Evolutionary conservation across 768 basidiomycete genomes (phyloP), one percentile per base, ranked within the genome.

Genomic region (Mycena latifolia): DNA sequence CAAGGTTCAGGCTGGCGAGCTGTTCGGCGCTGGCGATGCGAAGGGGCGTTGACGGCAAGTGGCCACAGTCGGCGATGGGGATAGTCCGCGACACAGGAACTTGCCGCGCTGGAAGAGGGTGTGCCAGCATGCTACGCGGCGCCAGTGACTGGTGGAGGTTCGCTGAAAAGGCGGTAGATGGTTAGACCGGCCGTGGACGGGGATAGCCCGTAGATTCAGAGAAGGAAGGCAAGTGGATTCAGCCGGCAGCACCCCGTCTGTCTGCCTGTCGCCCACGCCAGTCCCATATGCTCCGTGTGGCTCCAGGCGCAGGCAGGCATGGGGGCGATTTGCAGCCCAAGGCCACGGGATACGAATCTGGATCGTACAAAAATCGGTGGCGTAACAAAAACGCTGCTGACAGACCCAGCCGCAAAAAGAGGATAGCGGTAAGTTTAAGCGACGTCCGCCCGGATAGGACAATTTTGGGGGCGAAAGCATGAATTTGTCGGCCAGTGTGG

Each of bases 21-120:
- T 37, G 46, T n/a, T 27, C 18, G 11, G 47, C 7, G 39, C 17
- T 57, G 25, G 37, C 50, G 50, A 58, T 11, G 52, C 48, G 46
- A 43, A 61, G 22, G 54, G 63, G 20, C 41, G 39, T 54, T n/a
- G n/a, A 57, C 63, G 63, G 55, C 63, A 65, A n/a, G n/a, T n/a
- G n/a, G n/a, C n/a, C n/a, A 39, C 45, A 31, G 18, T 58, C 62
- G 62, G 62, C 55, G 54, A 64, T 33, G 63, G 50, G 50, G 54
- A 63, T 52, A 35, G 28, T 53, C 50, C 59, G 51, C 43, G 33
- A 61, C 18, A 35, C 15, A 52, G 60, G 51, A 47, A 62, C 41
- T 43, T 64, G 63, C 55, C 63, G 63, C 25, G 9, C 27, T 14
- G 3, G 15, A 28, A 37, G 22, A 56, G 55, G 55, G 35, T 53